phyloP scores from a whole-genome alignment of 345 rosid genomes.

The Camelina laxa region DNA sequence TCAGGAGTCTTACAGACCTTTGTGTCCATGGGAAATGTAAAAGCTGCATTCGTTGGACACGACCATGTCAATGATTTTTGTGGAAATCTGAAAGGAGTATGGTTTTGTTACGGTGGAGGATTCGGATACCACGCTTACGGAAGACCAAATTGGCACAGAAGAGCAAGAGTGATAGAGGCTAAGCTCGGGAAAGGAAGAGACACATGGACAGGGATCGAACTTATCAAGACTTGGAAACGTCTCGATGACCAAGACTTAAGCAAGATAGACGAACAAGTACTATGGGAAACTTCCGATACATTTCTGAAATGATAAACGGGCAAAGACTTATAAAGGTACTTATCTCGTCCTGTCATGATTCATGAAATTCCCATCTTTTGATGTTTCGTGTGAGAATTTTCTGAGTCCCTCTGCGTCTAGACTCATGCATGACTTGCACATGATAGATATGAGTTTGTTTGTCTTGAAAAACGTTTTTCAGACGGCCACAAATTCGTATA shows the following conservation, averaged over 20 bases:
- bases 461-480: slow-evolving; percentile 37
- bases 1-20: slow-evolving; percentile 68
- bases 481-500: slow-evolving; percentile 16
- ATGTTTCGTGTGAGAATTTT: slow-evolving; percentile 27
- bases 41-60: slow-evolving; percentile 86
- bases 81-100: slow-evolving; percentile 71
- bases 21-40: slow-evolving; percentile 77
- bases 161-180: slow-evolving; percentile 72
- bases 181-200: slow-evolving; percentile 60
- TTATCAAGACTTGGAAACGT: slow-evolving; percentile 83
- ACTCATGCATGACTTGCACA: slow-evolving; percentile 1
- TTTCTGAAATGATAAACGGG: slow-evolving; percentile 15
- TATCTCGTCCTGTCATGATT: background rate
- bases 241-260: slow-evolving; percentile 71
- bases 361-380: background rate
- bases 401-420: background rate
- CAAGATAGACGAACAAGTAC: slow-evolving; percentile 74
- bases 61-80: slow-evolving; percentile 91
- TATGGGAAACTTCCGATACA: slow-evolving; percentile 56
- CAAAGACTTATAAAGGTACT: slow-evolving; percentile 22
- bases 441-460: slow-evolving; percentile 6
- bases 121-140: slow-evolving; percentile 94
- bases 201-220: slow-evolving; percentile 69
- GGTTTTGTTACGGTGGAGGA: slow-evolving; percentile 98
- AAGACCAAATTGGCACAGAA: slow-evolving; percentile 68